Conservation (phyloP, 2,329 filamentous ascomycete genomes). For the Aspergillus sp. region DNA sequence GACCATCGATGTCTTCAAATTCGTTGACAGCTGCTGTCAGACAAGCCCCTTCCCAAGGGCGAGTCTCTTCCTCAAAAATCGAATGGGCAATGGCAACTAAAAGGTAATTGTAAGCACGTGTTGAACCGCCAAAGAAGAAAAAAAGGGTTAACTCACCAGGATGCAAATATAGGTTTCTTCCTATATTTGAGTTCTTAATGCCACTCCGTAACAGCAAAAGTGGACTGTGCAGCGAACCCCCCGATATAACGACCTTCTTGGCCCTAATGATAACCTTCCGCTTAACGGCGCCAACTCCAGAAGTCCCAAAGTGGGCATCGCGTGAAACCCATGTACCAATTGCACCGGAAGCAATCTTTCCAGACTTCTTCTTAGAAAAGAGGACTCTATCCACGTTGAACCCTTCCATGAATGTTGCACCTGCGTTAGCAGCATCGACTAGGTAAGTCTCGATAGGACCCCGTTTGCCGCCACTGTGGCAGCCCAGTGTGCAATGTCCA, state of each 20-base stretch:
- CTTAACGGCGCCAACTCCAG: slow-evolving; percentile 51
- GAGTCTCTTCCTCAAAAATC: slow-evolving; percentile 68
- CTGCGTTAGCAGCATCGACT: slow-evolving; percentile 73
- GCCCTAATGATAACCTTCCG: slow-evolving; percentile 71
- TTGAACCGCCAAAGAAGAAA: not conserved
- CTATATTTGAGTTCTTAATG: slow-evolving; percentile 77
- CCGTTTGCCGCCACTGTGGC: slow-evolving; percentile 69
- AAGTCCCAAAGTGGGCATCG: slow-evolving; percentile 60
- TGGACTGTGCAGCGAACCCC: slow-evolving; percentile 75
- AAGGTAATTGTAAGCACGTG: not conserved
- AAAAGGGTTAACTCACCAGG: slow-evolving; percentile 60
- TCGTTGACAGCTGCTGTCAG: slow-evolving; percentile 75
- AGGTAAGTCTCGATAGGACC: slow-evolving; percentile 76
- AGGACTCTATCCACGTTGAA: slow-evolving; percentile 69
- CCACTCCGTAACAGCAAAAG: slow-evolving; percentile 75
- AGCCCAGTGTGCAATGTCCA: slow-evolving; percentile 62
- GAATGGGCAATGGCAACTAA: slow-evolving; percentile 48
- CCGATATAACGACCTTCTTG: slow-evolving; percentile 76
- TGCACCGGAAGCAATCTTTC: slow-evolving; percentile 66
- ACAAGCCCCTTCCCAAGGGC: slow-evolving; percentile 75
- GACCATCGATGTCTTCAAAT: slow-evolving; percentile 76
- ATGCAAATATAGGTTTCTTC: slow-evolving; percentile 78
- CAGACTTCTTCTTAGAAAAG: slow-evolving; percentile 58
- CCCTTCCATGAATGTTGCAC: slow-evolving; percentile 81
- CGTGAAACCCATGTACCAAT: slow-evolving; percentile 73